Evolutionary conservation across 73 alveolate species (phyloP), one percentile per base, ranked within the genome.

Genomic region (Paramecium caudatum): DNA sequence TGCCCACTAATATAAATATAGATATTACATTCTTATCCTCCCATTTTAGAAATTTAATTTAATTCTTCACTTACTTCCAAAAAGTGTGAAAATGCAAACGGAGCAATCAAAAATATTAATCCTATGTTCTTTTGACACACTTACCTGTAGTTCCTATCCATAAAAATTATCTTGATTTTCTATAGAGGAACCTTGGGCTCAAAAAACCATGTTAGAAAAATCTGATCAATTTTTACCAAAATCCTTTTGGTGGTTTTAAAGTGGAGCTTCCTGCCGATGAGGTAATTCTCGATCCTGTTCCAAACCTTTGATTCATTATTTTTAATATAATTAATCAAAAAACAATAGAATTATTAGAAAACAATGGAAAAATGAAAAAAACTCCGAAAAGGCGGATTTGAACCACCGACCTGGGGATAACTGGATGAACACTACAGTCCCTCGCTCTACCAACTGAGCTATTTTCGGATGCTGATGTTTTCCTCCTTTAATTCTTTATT

Each of bases 361-460:
- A 19, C 9, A 3, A 13, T 21, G n/a, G n/a, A n/a, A n/a, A n/a
- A 21, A 19, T 5, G 2, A 55, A 74, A 74, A 74, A 74, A 74
- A 41, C 46, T 74, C 88, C 88, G 88, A 21, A 30, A 74, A 74
- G 88, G 88, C 88, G 88, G 88, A 74, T 41, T 74, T 74, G 88
- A 74, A 74, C 88, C 88, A 74, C 88, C 88, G 88, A 74, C 88
- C 88, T 74, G 88, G 88, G 88, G 88, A 74, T 74, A 74, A 41
- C 88, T 74, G 83, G 49, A 65, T 65, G 6, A 74, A 74, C 88
- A 74, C 88, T 74, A 74, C 88, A 74, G 88, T 74, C 88, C 88
- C 88, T 74, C 88, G 88, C 88, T 74, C 88, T 74, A 74, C 88
- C 88, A 74, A 74, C 88, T 74, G 88, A 74, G 88, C 88, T 74